These are phyloP conservation scores for Kazachstania taianensis DNA, from an alignment of 805 yeast genomes.

Conservation along the genomic window DNA sequence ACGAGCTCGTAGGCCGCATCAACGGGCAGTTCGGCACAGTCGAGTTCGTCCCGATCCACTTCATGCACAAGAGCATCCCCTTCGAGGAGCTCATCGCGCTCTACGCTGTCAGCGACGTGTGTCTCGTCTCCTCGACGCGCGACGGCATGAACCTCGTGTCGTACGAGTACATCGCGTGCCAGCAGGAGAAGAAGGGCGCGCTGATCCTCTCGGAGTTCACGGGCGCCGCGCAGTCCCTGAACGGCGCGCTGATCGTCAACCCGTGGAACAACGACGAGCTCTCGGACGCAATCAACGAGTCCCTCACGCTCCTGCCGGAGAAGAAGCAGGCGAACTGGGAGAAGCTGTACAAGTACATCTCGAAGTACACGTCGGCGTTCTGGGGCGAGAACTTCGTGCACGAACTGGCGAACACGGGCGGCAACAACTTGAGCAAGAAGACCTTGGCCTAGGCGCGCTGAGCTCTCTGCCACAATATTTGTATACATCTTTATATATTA, in stretches of 20 bases:
- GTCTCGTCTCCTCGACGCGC: constrained; percentile 86
- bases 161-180: constrained; percentile 95
- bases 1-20: constrained; percentile 91
- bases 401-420: constrained; percentile 49
- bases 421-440: constrained; percentile 1
- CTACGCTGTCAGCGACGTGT: constrained; percentile 78
- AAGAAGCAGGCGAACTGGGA: constrained; percentile 70
- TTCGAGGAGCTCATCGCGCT: constrained; percentile 87
- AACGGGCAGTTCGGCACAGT: constrained; percentile 95
- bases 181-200: constrained; percentile 74
- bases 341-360: constrained; percentile 75
- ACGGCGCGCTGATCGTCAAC: constrained; percentile 87
- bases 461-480: too few species aligned
- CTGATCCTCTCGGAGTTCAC: constrained; percentile 89
- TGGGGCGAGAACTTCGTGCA: constrained; percentile 97
- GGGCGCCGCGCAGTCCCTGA: constrained; percentile 97
- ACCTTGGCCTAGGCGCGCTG: too few species aligned
- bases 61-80: constrained; percentile 83
- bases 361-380: constrained; percentile 87
- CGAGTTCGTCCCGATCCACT: constrained; percentile 96
- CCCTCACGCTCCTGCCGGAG: constrained; percentile 76
- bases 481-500: too few species aligned
- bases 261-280: constrained; percentile 98
- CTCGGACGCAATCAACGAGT: constrained; percentile 75
- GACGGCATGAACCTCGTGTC: constrained; percentile 98